These are phyloP conservation scores for Hypholoma sublateritium DNA, from an alignment of 768 basidiomycete genomes.

Conservation along the genomic window DNA sequence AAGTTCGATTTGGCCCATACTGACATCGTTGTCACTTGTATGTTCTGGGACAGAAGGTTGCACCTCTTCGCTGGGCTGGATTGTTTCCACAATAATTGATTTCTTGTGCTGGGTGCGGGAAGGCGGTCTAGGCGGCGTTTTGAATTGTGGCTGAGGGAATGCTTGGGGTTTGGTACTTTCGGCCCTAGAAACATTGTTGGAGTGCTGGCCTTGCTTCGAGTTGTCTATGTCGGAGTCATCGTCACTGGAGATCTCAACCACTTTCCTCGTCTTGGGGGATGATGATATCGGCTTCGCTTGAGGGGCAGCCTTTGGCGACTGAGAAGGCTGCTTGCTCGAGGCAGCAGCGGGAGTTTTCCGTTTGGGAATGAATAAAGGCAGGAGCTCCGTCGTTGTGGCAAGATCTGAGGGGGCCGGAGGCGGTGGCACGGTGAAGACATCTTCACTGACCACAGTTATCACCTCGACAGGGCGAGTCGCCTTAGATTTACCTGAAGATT, in stretches of 20 bases:
- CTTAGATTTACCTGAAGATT: conserved; percentile 14
- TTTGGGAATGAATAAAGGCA: conserved; percentile 23
- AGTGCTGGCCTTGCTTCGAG: conserved; percentile 16
- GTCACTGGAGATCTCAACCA: conserved; percentile 43
- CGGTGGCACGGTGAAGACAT: conserved; percentile 15
- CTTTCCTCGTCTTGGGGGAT: conserved; percentile 25
- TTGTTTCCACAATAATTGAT: conserved; percentile 7
- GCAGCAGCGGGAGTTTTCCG: conserved; percentile 9
- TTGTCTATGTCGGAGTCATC: conserved; percentile 27
- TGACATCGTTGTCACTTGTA: conserved; percentile 21
- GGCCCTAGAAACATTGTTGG: background rate
- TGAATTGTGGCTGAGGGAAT: background rate
- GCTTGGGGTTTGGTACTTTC: background rate
- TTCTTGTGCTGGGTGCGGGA: conserved; percentile 1
- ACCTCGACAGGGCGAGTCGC: conserved; percentile 9
- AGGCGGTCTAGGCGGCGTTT: background rate
- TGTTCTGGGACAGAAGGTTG: conserved; percentile 9
- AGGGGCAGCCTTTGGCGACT: background rate
- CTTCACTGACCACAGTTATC: conserved; percentile 19
- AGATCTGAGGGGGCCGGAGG: conserved; percentile 2
- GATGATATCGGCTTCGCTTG: background rate
- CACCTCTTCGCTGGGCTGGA: conserved; percentile 5
- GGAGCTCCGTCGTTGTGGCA: conserved; percentile 9
- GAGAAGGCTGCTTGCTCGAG: conserved; percentile 1
- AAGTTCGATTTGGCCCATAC: conserved; percentile 26